Base-by-base conservation (phyloP, 192 early-diverging fungal genomes). In the Backusella liffmaniae region DNA sequence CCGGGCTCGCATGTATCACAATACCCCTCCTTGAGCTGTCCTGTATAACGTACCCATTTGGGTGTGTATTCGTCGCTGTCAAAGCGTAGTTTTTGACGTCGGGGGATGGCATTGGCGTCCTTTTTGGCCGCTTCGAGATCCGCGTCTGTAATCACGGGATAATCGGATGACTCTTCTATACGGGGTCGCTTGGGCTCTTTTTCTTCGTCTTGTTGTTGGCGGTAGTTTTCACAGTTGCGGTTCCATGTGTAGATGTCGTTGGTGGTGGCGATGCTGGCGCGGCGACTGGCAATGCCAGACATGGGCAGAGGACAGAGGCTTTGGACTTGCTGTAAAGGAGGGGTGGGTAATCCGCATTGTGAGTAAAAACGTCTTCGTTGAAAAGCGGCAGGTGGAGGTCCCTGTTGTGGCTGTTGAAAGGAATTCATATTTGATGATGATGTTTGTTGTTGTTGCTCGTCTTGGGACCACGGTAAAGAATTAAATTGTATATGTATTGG, bases 1-100 rank as follows among this genome's bases (percentile, higher is more conserved):
- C 94, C 94, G 0, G 93, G 91, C 53, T 84, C 70, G 70, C 94
- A 96, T 12, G 88, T 88, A 66, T 95, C 94, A 83, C 94, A 96
- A 74, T 92, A 92, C 0, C 94, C 94, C 67, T 95, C 94, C 76
- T 94, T 95, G 18, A 86, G 77, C 53, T 90, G 90, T 0, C 94
- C 94, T 13, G 84, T 85, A 79, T 88, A 88, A 66, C 94, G 84
- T 32, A 96, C 94, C 92, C 91, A 93, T 78, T 88, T 88, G 6
- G 94, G 94, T 29, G 94, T 96, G 79, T 96, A 96, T 53, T 91
- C 74, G 66, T 96, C 94, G 23, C 88, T 90, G 53, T 82, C 74
- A 77, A 90, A 93, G 15, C 90, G 84, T 56, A 93, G 76, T 66
- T 91, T 91, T 74, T 96, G 94, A 13, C 86, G 84, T 53, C 93